A percentile compares a stretch with the other conserved stretches of the same genome.
These are phyloP conservation scores for Camelina hispida DNA, from an alignment of 345 rosid species.

Conservation along the genomic window DNA sequence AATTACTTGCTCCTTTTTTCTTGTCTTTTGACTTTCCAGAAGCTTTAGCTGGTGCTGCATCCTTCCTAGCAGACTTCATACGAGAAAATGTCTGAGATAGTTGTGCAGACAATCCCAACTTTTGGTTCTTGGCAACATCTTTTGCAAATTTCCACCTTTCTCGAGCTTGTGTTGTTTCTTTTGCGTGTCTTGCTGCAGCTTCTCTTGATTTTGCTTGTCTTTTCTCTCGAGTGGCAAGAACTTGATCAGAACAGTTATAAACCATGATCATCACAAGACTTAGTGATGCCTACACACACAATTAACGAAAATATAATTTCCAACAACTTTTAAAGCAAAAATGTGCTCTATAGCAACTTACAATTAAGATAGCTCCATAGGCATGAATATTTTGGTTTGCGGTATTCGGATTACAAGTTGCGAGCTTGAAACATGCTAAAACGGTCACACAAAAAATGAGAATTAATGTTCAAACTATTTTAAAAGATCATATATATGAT, in stretches of 20 bases:
- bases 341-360: conserved; percentile 48
- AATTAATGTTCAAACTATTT: not conserved
- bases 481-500: too few relatives aligned
- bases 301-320: conserved; percentile 7
- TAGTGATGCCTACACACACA: conserved; percentile 58
- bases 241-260: conserved; percentile 77
- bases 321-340: not conserved
- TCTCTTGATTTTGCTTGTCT: conserved; percentile 65
- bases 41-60: conserved; percentile 44
- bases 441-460: not conserved
- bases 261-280: conserved; percentile 59
- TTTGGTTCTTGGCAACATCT: conserved; percentile 61
- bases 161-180: conserved; percentile 89
- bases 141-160: conserved; percentile 83
- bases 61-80: conserved; percentile 51
- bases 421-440: conserved; percentile 83
- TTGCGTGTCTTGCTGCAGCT: conserved; percentile 80
- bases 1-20: conserved; percentile 57
- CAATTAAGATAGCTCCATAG: conserved; percentile 83
- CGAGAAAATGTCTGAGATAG: conserved; percentile 77
- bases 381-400: conserved; percentile 75
- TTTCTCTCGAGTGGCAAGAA: conserved; percentile 64
- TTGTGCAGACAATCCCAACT: conserved; percentile 60
- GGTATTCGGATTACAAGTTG: conserved; percentile 69
- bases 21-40: conserved; percentile 51